Conservation (phyloP, 345 rosid species). For the Boechera stricta region DNA sequence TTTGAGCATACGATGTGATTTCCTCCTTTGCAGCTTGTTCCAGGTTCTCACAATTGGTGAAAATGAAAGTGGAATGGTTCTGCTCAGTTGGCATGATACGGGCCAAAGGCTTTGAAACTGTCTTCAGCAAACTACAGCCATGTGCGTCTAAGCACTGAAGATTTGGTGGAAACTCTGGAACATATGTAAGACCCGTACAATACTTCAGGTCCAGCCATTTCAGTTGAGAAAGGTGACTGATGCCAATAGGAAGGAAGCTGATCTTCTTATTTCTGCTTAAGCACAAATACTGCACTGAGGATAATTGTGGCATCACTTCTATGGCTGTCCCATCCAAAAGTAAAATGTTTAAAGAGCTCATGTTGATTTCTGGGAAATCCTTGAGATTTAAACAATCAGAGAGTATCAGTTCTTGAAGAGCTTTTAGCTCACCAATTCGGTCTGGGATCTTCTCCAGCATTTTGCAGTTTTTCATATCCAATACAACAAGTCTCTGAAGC, state of each 20-base stretch:
- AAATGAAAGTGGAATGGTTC: constrained; percentile 12
- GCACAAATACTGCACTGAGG: constrained; percentile 13
- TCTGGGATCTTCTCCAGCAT: constrained; percentile 1
- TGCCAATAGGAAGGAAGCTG: not conserved
- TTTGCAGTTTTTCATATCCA: constrained; percentile 36
- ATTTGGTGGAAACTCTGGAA: constrained; percentile 37
- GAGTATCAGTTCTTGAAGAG: constrained; percentile 32
- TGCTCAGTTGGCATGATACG: constrained; percentile 12
- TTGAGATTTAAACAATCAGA: constrained; percentile 28
- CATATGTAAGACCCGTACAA: constrained; percentile 21
- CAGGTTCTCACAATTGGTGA: constrained; percentile 27
- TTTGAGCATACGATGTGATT: constrained; percentile 19
- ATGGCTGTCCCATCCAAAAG: constrained; percentile 34
- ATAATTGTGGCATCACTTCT: constrained; percentile 9
- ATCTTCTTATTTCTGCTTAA: constrained; percentile 26
- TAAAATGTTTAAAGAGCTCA: not conserved
- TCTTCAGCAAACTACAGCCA: constrained; percentile 21
- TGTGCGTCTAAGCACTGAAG: constrained; percentile 32
- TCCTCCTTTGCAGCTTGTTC: constrained; percentile 21
- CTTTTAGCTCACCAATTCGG: constrained; percentile 9
- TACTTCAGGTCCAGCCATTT: constrained; percentile 37
- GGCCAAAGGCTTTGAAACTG: constrained; percentile 23
- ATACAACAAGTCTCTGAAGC: constrained; percentile 18
- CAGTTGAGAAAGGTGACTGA: constrained; percentile 19
- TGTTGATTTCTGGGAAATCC: not conserved